These are phyloP conservation scores for Tetrahymena malaccensis DNA, from an alignment of 73 alveolate species.

Conservation along the genomic window DNA sequence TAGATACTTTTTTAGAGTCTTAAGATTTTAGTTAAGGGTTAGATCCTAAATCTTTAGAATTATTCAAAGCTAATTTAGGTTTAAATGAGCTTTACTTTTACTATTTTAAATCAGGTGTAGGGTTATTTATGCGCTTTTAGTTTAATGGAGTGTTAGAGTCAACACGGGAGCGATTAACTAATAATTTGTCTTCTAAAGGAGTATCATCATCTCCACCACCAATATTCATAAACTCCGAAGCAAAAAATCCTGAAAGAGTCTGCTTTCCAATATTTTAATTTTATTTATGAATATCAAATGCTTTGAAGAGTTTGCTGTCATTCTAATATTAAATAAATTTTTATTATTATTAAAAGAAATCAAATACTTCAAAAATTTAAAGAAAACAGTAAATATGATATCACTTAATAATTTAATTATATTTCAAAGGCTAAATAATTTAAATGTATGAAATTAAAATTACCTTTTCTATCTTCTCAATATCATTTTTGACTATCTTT, in stretches of 20 bases:
- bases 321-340: background rate
- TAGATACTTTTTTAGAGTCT: background rate
- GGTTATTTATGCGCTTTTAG: background rate
- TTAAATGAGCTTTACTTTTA: background rate
- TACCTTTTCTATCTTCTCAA: conserved; percentile 5
- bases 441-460: too few species aligned
- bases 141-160: background rate
- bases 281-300: background rate
- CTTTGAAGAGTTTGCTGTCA: background rate
- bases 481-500: background rate
- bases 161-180: background rate
- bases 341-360: background rate
- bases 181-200: background rate
- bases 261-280: background rate
- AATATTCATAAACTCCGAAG: background rate
- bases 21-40: background rate
- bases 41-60: background rate
- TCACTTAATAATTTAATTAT: too few species aligned
- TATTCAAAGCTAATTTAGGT: background rate
- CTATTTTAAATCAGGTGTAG: background rate
- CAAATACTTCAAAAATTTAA: background rate
- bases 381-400: background rate
- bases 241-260: background rate
- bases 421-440: too few species aligned
- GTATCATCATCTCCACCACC: background rate